Evolutionary conservation across 2,329 filamentous ascomycete genomes (phyloP), one percentile per base, ranked within the genome.

Genomic region (Bipolaris bicolor): DNA sequence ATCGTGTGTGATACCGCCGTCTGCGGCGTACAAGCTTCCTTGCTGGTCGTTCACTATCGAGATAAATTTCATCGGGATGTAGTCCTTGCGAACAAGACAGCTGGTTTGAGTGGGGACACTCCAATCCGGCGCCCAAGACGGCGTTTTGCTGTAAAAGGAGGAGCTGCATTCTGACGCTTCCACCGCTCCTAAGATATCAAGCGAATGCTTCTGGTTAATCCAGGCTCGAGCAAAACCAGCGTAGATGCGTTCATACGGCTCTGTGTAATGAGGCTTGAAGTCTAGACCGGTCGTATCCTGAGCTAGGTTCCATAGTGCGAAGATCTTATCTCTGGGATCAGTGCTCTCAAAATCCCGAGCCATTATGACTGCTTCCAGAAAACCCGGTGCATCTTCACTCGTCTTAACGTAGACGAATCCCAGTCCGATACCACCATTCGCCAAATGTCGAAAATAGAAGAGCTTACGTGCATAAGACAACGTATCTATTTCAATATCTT

Each of bases 281-380:
- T 47, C 45, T 16, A 36, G 24, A 18, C 29, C 11, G 18, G 10
- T 13, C 11, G 36, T 47, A 13, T 47, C 45, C 4, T 16, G 29
- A 11, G 45, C 45, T 13, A 47, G 16, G n/a, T 47, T 47, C 45
- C 45, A 47, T 5, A 47, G 16, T 10, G 45, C 29, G 11, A 47
- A 47, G 18, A 47, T 47, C 18, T 47, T 47, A n/a, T 47, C 45
- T 18, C 29, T 47, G 10, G 31, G 45, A 24, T 47, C 44, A 15
- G 44, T 47, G 11, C 44, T 34, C 29, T 47, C 31, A 20, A 47
- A 47, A 34, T 47, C 29, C 22, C 44, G 44, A 24, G 31, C 44
- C 29, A 47, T 36, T 3, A 47, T 18, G 13, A 47, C 29, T n/a
- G 44, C 44, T 36, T 47, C 44, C 29, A 47, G 26, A 22, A 47